Base-by-base conservation (phyloP, 2,329 filamentous ascomycete species). In the Fusarium temperatum region DNA sequence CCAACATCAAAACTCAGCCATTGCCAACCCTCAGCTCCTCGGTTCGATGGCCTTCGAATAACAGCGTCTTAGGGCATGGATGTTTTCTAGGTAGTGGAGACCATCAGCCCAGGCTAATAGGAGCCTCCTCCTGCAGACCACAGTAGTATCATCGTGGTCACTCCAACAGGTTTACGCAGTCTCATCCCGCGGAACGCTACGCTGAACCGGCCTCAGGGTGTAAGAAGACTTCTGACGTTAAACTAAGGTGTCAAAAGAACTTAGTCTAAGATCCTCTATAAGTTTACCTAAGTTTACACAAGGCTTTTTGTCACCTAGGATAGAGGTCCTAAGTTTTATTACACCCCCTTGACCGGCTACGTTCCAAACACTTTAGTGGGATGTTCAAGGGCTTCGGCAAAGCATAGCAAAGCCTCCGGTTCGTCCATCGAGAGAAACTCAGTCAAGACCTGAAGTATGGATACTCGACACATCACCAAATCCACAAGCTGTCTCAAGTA, bases 91-190 rank as follows among this genome's bases (percentile, higher is more conserved):
- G 61, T 48, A 63, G 70, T 74, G 71, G 71, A 48, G 70, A 66
- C 48, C 70, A 71, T 71, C 70, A 74, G 71, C 70, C 60, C 57
- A 71, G 62, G 48, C 71, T 63, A 35, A 15, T 35, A 55, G 58
- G 70, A 72, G 66, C 41, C 68, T 56, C 70, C 61, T 73, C 70
- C 66, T 73, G 70, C 70, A 71, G 71, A 58, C 71, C 55, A 66
- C 63, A 53, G 58, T 69, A 48, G 54, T 69, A 63, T 58, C 54
- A 61, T 68, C 54, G 58, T 48, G 51, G 41, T 47, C 58, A 48
- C 51, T 70, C 59, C 44, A 66, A 73, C 48, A 70, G 66, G 70
- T 51, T 50, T 69, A 70, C 65, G 50, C 58, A 65, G 44, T 41
- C 53, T 60, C 66, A 60, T 59, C 66, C 65, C 70, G 70, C 59